Evolutionary conservation across 169 alveolate species (phyloP), one percentile per base, ranked within the genome.

Genomic region (Plasmodium cynomolgi): DNA sequence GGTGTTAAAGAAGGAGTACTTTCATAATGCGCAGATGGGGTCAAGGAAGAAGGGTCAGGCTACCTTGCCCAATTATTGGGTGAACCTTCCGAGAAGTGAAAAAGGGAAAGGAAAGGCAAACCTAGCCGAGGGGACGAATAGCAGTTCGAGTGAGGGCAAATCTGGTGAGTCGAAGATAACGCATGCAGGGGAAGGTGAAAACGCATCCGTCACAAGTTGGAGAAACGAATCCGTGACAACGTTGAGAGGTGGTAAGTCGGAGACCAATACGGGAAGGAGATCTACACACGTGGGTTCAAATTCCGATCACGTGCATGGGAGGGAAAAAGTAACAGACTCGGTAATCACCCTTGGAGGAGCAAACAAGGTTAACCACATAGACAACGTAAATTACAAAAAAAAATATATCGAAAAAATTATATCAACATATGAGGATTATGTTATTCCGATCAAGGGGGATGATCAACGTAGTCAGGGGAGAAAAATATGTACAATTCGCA

Each of bases 1-100:
- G 58, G 39, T 86, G 44, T 44, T 86, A 86, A 77, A 86, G 33
- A 86, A 86, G 81, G 93, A 86, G 33, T 86, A 54, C 20, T 75
- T 86, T 77, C 44, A 71, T 37, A 75, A 54, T 37, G 15, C 13
- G 7, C 23, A 23, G 26, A 50, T 3, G 8, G 23, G 26, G 1
- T 9, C 17, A 15, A 15, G 26, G 62, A 75, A 54, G n/a, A 86
- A 86, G 31, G 81, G 34, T 15, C 15, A 20, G 13, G n/a, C n/a
- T n/a, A 11, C 33, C 34, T 2, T 34, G 4, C 54, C 47, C 3
- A 47, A 20, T 50, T 50, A 17, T 50, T 20, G 9, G 62, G 20
- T 44, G 58, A 31, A 44, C 47, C 8, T n/a, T n/a, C n/a, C 8
- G 31, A 83, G 26, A 83, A 31, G 47, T 23, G 81, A 13, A 34